These are phyloP conservation scores for Mycena belliarum DNA, from an alignment of 768 basidiomycete species.

Conservation along the genomic window DNA sequence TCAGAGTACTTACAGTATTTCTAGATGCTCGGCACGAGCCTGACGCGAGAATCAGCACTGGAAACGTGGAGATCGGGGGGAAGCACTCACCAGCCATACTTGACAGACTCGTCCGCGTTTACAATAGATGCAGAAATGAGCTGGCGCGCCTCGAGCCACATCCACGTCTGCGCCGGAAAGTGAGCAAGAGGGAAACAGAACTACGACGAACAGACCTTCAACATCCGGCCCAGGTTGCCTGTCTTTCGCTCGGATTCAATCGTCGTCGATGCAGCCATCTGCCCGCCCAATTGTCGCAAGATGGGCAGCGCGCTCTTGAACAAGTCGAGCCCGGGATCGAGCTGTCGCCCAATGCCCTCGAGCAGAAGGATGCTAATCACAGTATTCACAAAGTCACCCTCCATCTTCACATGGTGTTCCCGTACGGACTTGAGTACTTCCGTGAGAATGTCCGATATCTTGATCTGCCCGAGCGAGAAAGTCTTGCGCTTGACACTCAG, in stretches of 20 bases:
- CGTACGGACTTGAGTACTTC: slow-evolving; percentile 87
- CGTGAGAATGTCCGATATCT: slow-evolving; percentile 89
- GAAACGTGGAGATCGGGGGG: not conserved
- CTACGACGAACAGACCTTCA: slow-evolving; percentile 63
- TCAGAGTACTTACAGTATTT: too few relatives aligned
- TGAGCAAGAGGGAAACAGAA: slow-evolving; percentile 1
- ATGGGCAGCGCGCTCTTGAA: slow-evolving; percentile 97
- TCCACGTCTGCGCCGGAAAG: slow-evolving; percentile 66
- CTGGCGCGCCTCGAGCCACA: slow-evolving; percentile 90
- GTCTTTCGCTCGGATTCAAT: slow-evolving; percentile 56
- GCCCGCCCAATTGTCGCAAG: slow-evolving; percentile 84
- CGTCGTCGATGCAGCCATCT: slow-evolving; percentile 76
- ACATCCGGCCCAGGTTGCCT: slow-evolving; percentile 77
- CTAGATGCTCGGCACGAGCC: slow-evolving; percentile 51
- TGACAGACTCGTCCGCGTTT: slow-evolving; percentile 83
- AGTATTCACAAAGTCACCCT: slow-evolving; percentile 98
- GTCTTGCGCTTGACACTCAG: slow-evolving; percentile 94
- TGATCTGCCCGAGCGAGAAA: slow-evolving; percentile 95
- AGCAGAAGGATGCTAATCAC: slow-evolving; percentile 91
- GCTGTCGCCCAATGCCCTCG: slow-evolving; percentile 93
- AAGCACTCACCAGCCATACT: slow-evolving; percentile 77
- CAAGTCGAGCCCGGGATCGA: slow-evolving; percentile 90
- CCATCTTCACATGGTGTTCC: slow-evolving; percentile 96
- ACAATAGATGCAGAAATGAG: slow-evolving; percentile 77
- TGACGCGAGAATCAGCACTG: slow-evolving; percentile 27